phyloP scores from a whole-genome alignment of 495 filamentous ascomycete species.

The Thermochaetoides thermophila region DNA sequence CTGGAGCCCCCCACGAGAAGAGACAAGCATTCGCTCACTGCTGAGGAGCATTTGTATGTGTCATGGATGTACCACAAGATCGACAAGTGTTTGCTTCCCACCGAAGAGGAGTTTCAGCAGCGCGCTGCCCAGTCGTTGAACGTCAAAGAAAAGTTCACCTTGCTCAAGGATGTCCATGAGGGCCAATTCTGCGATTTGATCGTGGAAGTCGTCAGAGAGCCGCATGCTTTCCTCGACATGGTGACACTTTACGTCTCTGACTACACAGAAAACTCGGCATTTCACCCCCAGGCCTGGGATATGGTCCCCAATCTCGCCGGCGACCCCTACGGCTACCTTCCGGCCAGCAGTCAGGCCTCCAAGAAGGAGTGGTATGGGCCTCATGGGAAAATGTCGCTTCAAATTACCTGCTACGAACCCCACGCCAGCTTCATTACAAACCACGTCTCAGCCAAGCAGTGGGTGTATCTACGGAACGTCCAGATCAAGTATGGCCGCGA shows the following conservation, averaged over 20 bases:
- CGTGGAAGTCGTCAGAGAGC: conserved; percentile 60
- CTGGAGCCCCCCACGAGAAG: conserved; percentile 7
- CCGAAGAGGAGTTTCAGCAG: conserved; percentile 31
- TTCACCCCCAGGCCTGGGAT: conserved; percentile 37
- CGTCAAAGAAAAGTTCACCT: conserved; percentile 40
- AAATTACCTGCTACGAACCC: conserved; percentile 54
- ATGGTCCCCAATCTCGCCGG: no score
- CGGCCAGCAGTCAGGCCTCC: background rate
- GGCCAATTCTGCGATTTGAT: conserved; percentile 51
- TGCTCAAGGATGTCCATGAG: conserved; percentile 48
- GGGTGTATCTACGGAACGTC: conserved; percentile 57
- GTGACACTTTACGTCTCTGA: conserved; percentile 68
- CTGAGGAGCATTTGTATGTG: conserved; percentile 24
- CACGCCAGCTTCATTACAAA: conserved; percentile 45
- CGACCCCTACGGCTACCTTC: conserved; percentile 22
- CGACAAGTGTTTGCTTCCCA: conserved; percentile 28
- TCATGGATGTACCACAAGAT: conserved; percentile 25
- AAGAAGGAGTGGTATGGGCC: conserved; percentile 53
- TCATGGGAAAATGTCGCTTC: conserved; percentile 56
- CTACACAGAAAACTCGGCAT: conserved; percentile 54
- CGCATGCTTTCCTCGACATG: conserved; percentile 30
- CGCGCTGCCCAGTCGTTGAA: conserved; percentile 23
- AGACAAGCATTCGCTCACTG: conserved; percentile 6
- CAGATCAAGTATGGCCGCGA: conserved; percentile 45
- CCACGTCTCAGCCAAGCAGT: conserved; percentile 40